Conservation (phyloP, 2,329 filamentous ascomycete genomes). For the Trichophyton verrucosum region DNA sequence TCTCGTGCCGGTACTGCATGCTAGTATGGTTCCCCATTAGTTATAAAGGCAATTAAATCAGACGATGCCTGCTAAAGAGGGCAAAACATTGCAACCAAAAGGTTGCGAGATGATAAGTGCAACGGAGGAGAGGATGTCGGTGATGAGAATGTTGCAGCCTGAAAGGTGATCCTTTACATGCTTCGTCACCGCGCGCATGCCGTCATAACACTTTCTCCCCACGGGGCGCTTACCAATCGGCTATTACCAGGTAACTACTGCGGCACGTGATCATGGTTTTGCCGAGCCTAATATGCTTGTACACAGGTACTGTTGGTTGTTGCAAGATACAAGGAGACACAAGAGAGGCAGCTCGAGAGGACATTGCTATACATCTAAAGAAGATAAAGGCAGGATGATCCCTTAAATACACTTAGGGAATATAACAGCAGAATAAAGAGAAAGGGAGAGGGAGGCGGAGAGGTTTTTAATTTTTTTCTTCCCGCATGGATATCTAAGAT, state of each 20-base stretch:
- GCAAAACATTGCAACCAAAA: neutral
- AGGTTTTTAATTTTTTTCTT: neutral
- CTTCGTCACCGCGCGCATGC: neutral
- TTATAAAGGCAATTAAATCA: neutral
- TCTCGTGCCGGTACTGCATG: conserved; percentile 26
- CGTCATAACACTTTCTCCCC: neutral
- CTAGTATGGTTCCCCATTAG: conserved; percentile 21
- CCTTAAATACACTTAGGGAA: neutral
- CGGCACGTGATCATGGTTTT: neutral
- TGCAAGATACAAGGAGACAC: too few relatives aligned
- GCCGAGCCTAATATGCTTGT: too few relatives aligned
- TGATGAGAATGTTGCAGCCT: neutral
- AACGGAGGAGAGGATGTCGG: neutral
- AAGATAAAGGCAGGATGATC: neutral
- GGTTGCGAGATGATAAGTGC: neutral
- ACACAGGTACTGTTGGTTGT: too few relatives aligned
- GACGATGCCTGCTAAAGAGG: neutral
- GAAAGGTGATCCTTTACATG: neutral
- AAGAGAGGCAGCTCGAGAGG: neutral
- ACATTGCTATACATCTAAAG: neutral
- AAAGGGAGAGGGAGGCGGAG: neutral
- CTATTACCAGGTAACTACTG: neutral
- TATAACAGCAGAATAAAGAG: neutral
- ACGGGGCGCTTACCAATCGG: neutral
- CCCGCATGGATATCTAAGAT: neutral